Evolutionary conservation across 2,329 filamentous ascomycete species (phyloP).

Genomic region (Aspergillus quadricinctus): DNA sequence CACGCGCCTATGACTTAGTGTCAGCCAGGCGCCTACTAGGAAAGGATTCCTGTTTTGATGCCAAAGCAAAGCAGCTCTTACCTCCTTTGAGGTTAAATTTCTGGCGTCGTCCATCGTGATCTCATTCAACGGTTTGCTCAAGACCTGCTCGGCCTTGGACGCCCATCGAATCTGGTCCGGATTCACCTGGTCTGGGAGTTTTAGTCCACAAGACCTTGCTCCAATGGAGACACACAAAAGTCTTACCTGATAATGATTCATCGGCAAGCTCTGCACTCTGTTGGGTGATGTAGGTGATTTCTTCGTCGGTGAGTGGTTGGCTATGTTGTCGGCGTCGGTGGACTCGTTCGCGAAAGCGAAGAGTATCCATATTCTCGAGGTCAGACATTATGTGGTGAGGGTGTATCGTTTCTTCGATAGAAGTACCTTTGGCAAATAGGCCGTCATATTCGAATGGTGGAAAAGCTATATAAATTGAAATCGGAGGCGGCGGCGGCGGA

Average conservation of each 20-base stretch:
- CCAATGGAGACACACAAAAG: not conserved
- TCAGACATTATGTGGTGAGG: not conserved
- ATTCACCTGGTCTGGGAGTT: not conserved
- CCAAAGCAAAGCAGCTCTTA: not conserved
- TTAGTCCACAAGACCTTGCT: not conserved
- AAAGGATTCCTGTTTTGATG: not conserved
- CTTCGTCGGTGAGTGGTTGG: constrained; percentile 11
- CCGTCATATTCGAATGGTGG: not conserved
- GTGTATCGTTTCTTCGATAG: not conserved
- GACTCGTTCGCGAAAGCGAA: constrained; percentile 8
- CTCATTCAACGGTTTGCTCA: constrained; percentile 11
- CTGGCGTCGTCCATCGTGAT: constrained; percentile 9
- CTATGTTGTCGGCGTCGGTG: constrained; percentile 4
- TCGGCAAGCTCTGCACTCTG: constrained; percentile 11
- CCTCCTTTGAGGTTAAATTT: constrained; percentile 10
- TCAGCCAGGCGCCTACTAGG: not conserved
- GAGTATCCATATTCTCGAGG: constrained; percentile 5
- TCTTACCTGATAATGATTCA: not conserved
- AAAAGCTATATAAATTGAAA: not conserved
- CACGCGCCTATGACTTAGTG: constrained; percentile 4
- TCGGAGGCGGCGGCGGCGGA: not conserved
- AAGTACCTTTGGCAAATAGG: not conserved
- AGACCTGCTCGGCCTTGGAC: constrained; percentile 4
- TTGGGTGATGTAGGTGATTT: constrained; percentile 10
- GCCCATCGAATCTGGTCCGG: constrained; percentile 10